A percentile compares a stretch with the other conserved stretches of the same genome.
Conservation (phyloP, 75 land plant species). For the Azolla pinnata region DNA sequence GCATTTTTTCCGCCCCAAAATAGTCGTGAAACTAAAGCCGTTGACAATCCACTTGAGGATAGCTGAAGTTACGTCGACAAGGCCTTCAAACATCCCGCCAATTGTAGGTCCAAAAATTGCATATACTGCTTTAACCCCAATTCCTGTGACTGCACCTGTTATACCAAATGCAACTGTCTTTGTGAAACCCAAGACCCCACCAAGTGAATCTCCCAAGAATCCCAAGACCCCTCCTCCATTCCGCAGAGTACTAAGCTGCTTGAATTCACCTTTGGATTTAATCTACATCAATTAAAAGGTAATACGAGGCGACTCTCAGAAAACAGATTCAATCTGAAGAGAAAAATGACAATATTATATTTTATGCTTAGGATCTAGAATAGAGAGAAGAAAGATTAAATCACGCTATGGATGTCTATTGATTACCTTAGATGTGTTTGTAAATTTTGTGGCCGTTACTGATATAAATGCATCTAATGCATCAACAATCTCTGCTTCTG, state of each 20-base stretch:
- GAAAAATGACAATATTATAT: no score
- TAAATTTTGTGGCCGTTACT: neutral
- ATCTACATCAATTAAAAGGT: no score
- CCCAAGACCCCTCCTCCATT: slow-evolving; percentile 6
- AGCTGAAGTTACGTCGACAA: neutral
- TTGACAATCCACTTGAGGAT: neutral
- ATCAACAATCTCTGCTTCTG: slow-evolving; percentile 5
- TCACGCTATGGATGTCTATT: no score
- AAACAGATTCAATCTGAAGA: no score
- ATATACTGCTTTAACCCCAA: neutral
- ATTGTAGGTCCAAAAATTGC: neutral
- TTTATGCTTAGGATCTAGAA: no score
- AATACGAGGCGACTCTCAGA: no score
- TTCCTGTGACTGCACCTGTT: neutral
- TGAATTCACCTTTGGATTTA: neutral
- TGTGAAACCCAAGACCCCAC: neutral
- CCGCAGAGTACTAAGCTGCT: neutral
- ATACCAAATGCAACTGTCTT: neutral
- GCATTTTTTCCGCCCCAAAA: neutral
- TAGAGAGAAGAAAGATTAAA: no score
- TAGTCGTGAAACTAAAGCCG: neutral
- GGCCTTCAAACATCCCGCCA: neutral
- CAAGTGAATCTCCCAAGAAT: neutral
- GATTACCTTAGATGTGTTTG: slow-evolving; percentile 3
- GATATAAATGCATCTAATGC: neutral